Base-by-base conservation (phyloP, 2,329 filamentous ascomycete species). In the Magnaporthiopsis poae region DNA sequence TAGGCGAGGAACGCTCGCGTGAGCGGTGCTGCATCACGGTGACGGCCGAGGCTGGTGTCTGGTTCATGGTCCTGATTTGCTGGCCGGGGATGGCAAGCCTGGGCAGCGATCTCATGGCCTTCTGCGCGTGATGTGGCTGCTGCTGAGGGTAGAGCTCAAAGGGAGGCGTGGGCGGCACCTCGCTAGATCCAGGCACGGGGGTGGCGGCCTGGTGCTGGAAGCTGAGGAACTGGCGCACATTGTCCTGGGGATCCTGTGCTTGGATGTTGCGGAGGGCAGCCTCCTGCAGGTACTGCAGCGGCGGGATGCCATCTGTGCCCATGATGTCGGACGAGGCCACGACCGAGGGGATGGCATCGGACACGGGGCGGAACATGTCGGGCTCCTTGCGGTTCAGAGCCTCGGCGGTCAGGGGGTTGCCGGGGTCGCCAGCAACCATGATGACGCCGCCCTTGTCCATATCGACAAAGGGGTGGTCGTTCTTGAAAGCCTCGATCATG, bases 261-360 rank as follows among this genome's bases (percentile, higher is more conserved):
- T 90, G 84, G 39, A 96, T 75, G 69, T 83, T 86, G 67, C 87
- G 86, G 21, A 96, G 86, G 60, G 83, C 84, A 63, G 89, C 86
- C 75, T 92, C 88, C 72, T 92, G 88, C 56, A 97, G 84, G 69
- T 88, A 86, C 67, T 85, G 83, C 68, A 93, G 82, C 31, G 88
- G 82, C 29, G 89, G 83, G 15, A 88, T 75, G 62, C 75, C 77
- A 52, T 85, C 85, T 7, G 90, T 89, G 2, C 92, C 93, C 69
- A 98, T 84, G 13, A 96, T 84, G 76, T 97, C 94, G 1, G 93
- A 97, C 0, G 94, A 97, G 33, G 93, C 94, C 65, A 96, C 89
- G 12, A 96, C 83, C 25, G 62, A 64, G 12, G 90, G 90, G 3
- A 89, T 85, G 27, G 86, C 86, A 71, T 95, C 89, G 7, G 91